Evolutionary conservation across 2,329 filamentous ascomycete species (phyloP), one percentile per base, ranked within the genome.

Genomic region (Neonectria neomacrospora): DNA sequence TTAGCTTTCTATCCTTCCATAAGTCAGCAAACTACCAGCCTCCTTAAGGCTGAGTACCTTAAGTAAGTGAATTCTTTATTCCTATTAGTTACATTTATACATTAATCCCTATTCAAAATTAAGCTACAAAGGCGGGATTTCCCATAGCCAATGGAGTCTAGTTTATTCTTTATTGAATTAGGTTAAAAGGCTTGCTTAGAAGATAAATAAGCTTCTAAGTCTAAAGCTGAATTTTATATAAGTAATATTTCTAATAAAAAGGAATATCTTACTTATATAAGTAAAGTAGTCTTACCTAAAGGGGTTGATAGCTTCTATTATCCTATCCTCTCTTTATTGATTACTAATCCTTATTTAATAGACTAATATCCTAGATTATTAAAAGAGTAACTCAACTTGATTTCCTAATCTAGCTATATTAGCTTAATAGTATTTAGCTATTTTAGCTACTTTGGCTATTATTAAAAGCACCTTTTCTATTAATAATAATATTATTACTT

Each of bases 351-450:
- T 32, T 32, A 45, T 45, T 45, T 45, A 47, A 47, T 47, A 47
- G 42, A 51, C 6, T 47, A 47, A 47, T 47, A 47, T 47, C n/a
- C 42, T 47, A 47, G 42, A 47, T 22, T 23, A 47, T 44, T 44
- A 44, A 44, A 47, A 6, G 22, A 47, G 22, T 47, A 47, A 47
- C 22, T 47, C 42, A 14, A 47, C 22, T 14, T 7, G 10, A 47
- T 47, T 47, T 47, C 14, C n/a, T n/a, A n/a, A n/a, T n/a, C n/a
- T n/a, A n/a, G n/a, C n/a, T n/a, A n/a, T n/a, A n/a, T n/a, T n/a
- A n/a, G n/a, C n/a, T n/a, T n/a, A n/a, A n/a, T n/a, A n/a, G n/a
- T n/a, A n/a, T n/a, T n/a, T n/a, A n/a, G n/a, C n/a, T n/a, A n/a
- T n/a, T n/a, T n/a, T n/a, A n/a, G n/a, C n/a, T n/a, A n/a, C n/a